A percentile compares a stretch with the other conserved stretches of the same genome.
These are phyloP conservation scores for Oehlia diaphana DNA, from an alignment of 192 early-diverging fungal species.

Conservation along the genomic window DNA sequence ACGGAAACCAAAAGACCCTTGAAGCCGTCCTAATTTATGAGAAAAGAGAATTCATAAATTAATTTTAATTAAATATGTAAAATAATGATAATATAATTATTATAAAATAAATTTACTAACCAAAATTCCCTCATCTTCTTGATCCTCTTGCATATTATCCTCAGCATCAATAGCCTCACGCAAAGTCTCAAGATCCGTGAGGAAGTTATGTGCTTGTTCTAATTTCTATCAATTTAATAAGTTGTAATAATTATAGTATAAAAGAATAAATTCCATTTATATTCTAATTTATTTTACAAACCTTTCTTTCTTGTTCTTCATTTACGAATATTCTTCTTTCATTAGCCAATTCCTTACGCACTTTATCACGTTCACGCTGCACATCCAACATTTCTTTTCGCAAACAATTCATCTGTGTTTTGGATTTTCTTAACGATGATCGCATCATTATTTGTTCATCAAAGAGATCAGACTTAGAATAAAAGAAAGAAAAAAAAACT, in stretches of 20 bases:
- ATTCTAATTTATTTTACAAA: neutral
- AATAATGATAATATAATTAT: neutral
- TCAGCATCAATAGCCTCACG: slow-evolving; percentile 12
- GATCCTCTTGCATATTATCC: neutral
- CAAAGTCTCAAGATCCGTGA: slow-evolving; percentile 19
- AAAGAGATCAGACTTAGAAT: slow-evolving; percentile 4
- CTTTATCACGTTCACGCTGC: slow-evolving; percentile 14
- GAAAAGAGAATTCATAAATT: neutral
- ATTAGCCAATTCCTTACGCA: neutral
- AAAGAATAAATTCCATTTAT: neutral
- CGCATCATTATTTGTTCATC: slow-evolving; percentile 16
- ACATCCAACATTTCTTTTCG: slow-evolving; percentile 5
- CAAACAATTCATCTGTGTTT: neutral
- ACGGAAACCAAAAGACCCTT: neutral
- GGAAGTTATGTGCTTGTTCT: slow-evolving; percentile 26
- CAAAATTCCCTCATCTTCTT: neutral
- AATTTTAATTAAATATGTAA: neutral
- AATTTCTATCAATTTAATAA: slow-evolving; percentile 6
- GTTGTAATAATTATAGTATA: neutral
- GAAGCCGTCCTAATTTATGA: neutral
- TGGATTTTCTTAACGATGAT: neutral
- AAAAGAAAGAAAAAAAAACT: neutral
- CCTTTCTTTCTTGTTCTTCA: slow-evolving; percentile 25
- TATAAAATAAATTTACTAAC: neutral
- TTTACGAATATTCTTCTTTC: neutral